Evolutionary conservation across 371 early-diverging fungal species (phyloP).

Genomic region (Apophysomyces trapeziformis): DNA sequence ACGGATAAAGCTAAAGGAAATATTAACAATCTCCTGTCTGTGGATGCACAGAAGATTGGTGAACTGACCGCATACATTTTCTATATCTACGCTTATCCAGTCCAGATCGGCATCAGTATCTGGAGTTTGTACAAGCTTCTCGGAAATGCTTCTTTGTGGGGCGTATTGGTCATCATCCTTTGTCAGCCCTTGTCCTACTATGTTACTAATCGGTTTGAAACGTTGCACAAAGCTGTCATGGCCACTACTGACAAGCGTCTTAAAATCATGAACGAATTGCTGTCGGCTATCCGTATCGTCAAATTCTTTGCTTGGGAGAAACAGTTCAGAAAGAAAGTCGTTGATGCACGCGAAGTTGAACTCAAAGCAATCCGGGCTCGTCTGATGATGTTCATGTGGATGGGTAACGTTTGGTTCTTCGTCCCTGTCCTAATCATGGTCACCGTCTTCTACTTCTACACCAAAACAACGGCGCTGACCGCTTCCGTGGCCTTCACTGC

Average conservation of each 20-base stretch:
- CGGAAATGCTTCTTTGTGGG: conserved; percentile 64
- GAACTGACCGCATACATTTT: conserved; percentile 52
- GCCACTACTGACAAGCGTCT: conserved; percentile 62
- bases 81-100: conserved; percentile 58
- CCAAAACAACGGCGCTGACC: conserved; percentile 54
- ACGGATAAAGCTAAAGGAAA: conserved; percentile 38
- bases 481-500: conserved; percentile 71
- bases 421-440: conserved; percentile 37
- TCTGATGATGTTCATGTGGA: conserved; percentile 41
- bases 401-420: conserved; percentile 44
- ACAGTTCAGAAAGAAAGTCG: conserved; percentile 57
- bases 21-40: conserved; percentile 49
- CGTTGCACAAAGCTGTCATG: conserved; percentile 52
- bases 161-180: conserved; percentile 56
- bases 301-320: conserved; percentile 82
- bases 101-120: conserved; percentile 60
- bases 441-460: conserved; percentile 62
- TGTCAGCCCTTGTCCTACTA: conserved; percentile 62
- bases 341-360: conserved; percentile 51
- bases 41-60: conserved; percentile 54
- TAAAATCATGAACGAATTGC: conserved; percentile 65
- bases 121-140: conserved; percentile 63
- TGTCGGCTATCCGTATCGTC: conserved; percentile 72
- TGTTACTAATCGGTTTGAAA: conserved; percentile 50
- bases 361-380: conserved; percentile 43